A percentile compares a stretch with the other conserved stretches of the same genome.
Conservation (phyloP, 1,284 basidiomycete genomes). For the Porodaedalea pini region DNA sequence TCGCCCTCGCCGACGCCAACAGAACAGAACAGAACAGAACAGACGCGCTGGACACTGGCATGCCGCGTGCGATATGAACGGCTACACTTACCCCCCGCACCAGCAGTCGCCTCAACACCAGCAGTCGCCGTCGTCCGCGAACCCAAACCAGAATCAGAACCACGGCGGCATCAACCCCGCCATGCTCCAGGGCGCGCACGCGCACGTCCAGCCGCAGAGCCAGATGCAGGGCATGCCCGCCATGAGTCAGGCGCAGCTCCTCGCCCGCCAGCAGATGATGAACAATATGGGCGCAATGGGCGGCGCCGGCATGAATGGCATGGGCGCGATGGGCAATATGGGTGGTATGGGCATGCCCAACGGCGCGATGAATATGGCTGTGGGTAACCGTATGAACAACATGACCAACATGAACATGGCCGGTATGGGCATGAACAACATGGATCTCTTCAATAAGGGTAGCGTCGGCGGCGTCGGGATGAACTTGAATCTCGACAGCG, state of each 20-base stretch:
- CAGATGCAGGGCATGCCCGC: constrained; percentile 14
- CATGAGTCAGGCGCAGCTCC: constrained; percentile 22
- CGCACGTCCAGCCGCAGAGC: neutral
- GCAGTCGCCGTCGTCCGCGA: neutral
- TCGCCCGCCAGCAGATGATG: constrained; percentile 17
- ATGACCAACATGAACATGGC: constrained; percentile 6
- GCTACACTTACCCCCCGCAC: constrained; percentile 15
- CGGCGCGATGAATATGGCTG: constrained; percentile 2
- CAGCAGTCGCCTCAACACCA: neutral
- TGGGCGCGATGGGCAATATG: constrained; percentile 2
- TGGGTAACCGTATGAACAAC: neutral
- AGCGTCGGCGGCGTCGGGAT: neutral
- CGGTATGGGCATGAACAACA: constrained; percentile 3
- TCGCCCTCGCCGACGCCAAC: neutral
- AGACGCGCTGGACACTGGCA: neutral
- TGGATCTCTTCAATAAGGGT: neutral
- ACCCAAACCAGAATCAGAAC: too few species aligned
- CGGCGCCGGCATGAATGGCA: neutral
- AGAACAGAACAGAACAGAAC: neutral
- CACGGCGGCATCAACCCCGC: constrained; percentile 18
- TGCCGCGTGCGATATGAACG: constrained; percentile 13
- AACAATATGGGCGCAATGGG: constrained; percentile 18
- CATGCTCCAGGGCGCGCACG: constrained; percentile 15
- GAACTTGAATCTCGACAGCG: neutral
- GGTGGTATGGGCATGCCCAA: constrained; percentile 11